A percentile compares a stretch with the other conserved stretches of the same genome.
Conservation (phyloP, 2,329 filamentous ascomycete genomes). For the Orbilia ellipsospora region DNA sequence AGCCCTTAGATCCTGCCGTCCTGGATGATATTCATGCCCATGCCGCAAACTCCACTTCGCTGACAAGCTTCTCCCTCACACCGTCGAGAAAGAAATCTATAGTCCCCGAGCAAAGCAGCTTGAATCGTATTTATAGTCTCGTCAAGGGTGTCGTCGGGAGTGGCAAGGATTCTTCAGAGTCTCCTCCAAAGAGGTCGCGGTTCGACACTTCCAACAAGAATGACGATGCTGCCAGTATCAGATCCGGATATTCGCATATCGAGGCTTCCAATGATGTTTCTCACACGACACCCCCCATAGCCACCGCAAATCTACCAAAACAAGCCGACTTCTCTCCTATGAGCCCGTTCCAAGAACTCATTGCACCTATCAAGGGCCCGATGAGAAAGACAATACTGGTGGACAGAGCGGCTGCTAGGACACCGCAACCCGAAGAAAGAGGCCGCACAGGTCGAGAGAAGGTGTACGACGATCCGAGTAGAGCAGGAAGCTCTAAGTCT, state of each 20-base stretch:
- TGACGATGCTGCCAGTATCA: slow-evolving; percentile 50
- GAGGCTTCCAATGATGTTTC: slow-evolving; percentile 40
- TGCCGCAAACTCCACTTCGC: slow-evolving; percentile 39
- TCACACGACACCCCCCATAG: slow-evolving; percentile 31
- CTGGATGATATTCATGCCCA: slow-evolving; percentile 52
- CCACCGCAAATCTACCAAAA: slow-evolving; percentile 20
- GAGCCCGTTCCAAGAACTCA: slow-evolving; percentile 52
- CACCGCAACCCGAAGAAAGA: slow-evolving; percentile 47
- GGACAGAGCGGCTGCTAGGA: slow-evolving; percentile 30
- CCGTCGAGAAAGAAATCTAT: slow-evolving; percentile 37
- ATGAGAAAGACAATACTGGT: slow-evolving; percentile 31
- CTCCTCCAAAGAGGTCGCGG: slow-evolving; percentile 26
- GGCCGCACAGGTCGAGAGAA: slow-evolving; percentile 24
- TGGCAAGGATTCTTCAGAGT: slow-evolving; percentile 37
- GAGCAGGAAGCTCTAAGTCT: slow-evolving; percentile 45
- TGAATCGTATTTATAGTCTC: slow-evolving; percentile 53
- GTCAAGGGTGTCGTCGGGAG: slow-evolving; percentile 50
- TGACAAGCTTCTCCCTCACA: slow-evolving; percentile 46
- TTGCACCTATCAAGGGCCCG: slow-evolving; percentile 50
- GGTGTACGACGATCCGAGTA: slow-evolving; percentile 34
- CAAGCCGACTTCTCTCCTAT: slow-evolving; percentile 29
- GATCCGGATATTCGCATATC: slow-evolving; percentile 51
- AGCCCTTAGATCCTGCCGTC: slow-evolving; percentile 47
- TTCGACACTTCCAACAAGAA: slow-evolving; percentile 34
- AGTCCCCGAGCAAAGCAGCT: slow-evolving; percentile 45